Conservation (phyloP, 192 early-diverging fungal genomes). For the Backusella westeae region DNA sequence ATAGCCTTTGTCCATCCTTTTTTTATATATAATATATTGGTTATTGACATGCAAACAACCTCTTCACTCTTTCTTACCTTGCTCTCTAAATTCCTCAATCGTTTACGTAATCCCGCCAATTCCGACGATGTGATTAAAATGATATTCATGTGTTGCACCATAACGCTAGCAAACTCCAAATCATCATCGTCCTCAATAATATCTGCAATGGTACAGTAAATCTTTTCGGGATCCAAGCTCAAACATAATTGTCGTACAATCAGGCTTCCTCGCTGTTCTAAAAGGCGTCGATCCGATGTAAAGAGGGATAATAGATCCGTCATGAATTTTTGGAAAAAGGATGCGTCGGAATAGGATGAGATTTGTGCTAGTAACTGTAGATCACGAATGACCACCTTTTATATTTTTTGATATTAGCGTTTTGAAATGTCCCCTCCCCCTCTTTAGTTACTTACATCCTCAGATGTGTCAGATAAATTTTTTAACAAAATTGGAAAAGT, state of each 20-base stretch:
- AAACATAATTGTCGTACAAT: constrained; percentile 93
- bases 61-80: constrained; percentile 26
- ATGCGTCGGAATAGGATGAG: constrained; percentile 73
- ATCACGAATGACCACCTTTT: constrained; percentile 81
- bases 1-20: constrained; percentile 78
- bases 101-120: constrained; percentile 72
- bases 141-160: constrained; percentile 97
- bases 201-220: constrained; percentile 87
- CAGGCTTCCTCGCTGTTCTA: constrained; percentile 88
- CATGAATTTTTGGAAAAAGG: constrained; percentile 86
- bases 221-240: constrained; percentile 85
- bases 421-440: no score
- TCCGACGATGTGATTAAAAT: constrained; percentile 97
- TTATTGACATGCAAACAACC: background rate
- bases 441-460: constrained; percentile 58
- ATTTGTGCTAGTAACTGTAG: constrained; percentile 96
- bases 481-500: constrained; percentile 85
- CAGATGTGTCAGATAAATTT: constrained; percentile 87
- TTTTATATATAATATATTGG: background rate
- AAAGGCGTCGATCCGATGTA: constrained; percentile 78
- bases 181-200: constrained; percentile 87
- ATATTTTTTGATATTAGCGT: background rate
- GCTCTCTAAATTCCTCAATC: constrained; percentile 77
- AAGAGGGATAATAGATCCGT: constrained; percentile 86
- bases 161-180: constrained; percentile 93